Evolutionary conservation across 345 rosid species (phyloP), one percentile per base, ranked within the genome.

Genomic region (Eucalyptus dawsonii): DNA sequence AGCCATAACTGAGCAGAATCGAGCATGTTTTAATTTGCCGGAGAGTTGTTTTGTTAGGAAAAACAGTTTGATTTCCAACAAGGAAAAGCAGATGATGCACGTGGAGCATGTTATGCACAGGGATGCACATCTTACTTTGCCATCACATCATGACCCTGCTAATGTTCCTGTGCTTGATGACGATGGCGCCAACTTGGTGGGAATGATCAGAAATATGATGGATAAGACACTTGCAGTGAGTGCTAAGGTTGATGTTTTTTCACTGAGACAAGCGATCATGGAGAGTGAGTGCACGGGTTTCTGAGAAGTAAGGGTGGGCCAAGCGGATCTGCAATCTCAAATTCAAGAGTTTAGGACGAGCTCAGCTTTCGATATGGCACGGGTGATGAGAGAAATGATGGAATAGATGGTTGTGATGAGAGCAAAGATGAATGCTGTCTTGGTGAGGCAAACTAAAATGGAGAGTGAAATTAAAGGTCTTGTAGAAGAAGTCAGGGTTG

Each of bases 291-390:
- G 34, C 37, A 14, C 11, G 21, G 76, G 37, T n/a, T n/a, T 67
- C 40, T 14, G 76, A 67, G 76, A 67, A 65, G 21, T n/a, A 14
- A n/a, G 76, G 76, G 76, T 14, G 76, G 21, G 21, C 76, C 40
- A 67, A n/a, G 76, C 19, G 0, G 40, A 31, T 14, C 76, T n/a
- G 21, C 0, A 9, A 0, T 67, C 40, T 67, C 37, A 67, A 27
- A 62, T 62, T 62, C 34, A 62, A 62, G 76, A 67, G 15, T 34
- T 14, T n/a, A 67, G 40, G 76, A 67, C 40, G 0, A 67, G 1
- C 76, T 67, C 76, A 67, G 76, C 6, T 67, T 22, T 22, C 11
- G 10, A 15, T 16, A 67, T 67, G 76, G 40, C 40, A 11, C 76
- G 40, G 76, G 9, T n/a, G 40, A 67, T 0, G 11, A 67, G 21